These are phyloP conservation scores for Isabelozyma heimii DNA, from an alignment of 805 yeast species.

Conservation along the genomic window DNA sequence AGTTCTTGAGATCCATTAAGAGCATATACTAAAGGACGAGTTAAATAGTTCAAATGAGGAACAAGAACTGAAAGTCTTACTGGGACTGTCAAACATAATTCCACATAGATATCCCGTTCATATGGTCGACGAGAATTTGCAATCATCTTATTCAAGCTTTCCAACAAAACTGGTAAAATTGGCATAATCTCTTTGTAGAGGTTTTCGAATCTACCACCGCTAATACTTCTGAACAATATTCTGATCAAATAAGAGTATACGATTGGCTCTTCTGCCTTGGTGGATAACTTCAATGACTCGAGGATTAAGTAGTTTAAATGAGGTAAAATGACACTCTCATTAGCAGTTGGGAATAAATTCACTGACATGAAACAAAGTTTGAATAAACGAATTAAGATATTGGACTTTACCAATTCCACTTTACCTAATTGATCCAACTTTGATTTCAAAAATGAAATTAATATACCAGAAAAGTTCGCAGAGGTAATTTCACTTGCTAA, in stretches of 20 bases:
- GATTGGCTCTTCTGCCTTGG: conserved; percentile 86
- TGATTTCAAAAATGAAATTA: conserved; percentile 71
- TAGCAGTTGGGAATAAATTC: conserved; percentile 80
- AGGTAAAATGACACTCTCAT: conserved; percentile 85
- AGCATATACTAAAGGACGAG: conserved; percentile 90
- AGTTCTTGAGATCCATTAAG: conserved; percentile 87
- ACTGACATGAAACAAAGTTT: conserved; percentile 95
- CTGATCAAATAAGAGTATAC: conserved; percentile 86
- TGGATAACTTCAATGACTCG: conserved; percentile 72
- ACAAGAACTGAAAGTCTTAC: conserved; percentile 90
- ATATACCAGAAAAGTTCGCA: conserved; percentile 82
- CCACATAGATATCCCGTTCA: conserved; percentile 92
- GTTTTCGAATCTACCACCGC: conserved; percentile 94
- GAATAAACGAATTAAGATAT: conserved; percentile 80
- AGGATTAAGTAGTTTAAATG: conserved; percentile 82
- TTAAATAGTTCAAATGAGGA: conserved; percentile 83
- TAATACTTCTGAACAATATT: conserved; percentile 88
- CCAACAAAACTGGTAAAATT: conserved; percentile 78
- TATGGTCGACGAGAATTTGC: conserved; percentile 81
- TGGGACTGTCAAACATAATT: conserved; percentile 92
- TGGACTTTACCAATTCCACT: conserved; percentile 71
- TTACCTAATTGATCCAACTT: conserved; percentile 79
- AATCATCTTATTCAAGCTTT: conserved; percentile 79
- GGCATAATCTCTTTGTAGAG: conserved; percentile 93
- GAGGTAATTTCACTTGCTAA: conserved; percentile 93